phyloP scores from a whole-genome alignment of 306 rosid species.

The Cicer cuneatum region DNA sequence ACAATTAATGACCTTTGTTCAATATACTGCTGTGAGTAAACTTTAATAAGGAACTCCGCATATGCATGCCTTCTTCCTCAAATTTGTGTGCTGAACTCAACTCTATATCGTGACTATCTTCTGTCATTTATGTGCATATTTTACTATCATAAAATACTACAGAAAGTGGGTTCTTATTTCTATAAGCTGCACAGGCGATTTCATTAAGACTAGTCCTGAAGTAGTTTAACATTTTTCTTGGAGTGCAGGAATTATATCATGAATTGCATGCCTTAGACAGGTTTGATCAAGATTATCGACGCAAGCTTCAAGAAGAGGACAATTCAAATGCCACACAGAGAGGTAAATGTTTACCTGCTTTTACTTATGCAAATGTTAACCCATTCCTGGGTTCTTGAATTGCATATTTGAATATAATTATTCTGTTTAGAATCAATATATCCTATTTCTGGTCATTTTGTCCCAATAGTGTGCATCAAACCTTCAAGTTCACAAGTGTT shows the following conservation, averaged over 20 bases:
- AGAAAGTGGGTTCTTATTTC: slow-evolving; percentile 17
- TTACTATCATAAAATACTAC: slow-evolving; percentile 26
- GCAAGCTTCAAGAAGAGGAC: slow-evolving; percentile 96
- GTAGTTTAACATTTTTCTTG: slow-evolving; percentile 28
- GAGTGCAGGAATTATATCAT: slow-evolving; percentile 88
- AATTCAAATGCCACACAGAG: slow-evolving; percentile 77
- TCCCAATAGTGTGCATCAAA: slow-evolving; percentile 11
- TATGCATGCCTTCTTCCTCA: slow-evolving; percentile 27
- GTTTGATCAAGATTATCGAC: slow-evolving; percentile 93
- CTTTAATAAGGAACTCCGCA: slow-evolving; percentile 39
- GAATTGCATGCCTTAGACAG: slow-evolving; percentile 95
- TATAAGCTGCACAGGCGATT: slow-evolving; percentile 19
- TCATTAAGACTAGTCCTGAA: slow-evolving; percentile 35
- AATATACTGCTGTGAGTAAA: slow-evolving; percentile 88
- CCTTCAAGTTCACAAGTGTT: slow-evolving; percentile 17
- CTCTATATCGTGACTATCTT: neutral
- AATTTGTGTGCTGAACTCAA: slow-evolving; percentile 33
- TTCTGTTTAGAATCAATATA: slow-evolving; percentile 24
- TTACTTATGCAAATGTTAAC: slow-evolving; percentile 10
- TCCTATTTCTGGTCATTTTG: slow-evolving; percentile 30
- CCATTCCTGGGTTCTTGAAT: slow-evolving; percentile 21
- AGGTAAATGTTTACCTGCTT: slow-evolving; percentile 58
- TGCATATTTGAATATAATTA: slow-evolving; percentile 18
- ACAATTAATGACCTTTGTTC: slow-evolving; percentile 83
- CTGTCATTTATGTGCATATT: slow-evolving; percentile 23